phyloP scores from a whole-genome alignment of 2,329 filamentous ascomycete genomes.

The Talaromyces albobiverticillius region DNA sequence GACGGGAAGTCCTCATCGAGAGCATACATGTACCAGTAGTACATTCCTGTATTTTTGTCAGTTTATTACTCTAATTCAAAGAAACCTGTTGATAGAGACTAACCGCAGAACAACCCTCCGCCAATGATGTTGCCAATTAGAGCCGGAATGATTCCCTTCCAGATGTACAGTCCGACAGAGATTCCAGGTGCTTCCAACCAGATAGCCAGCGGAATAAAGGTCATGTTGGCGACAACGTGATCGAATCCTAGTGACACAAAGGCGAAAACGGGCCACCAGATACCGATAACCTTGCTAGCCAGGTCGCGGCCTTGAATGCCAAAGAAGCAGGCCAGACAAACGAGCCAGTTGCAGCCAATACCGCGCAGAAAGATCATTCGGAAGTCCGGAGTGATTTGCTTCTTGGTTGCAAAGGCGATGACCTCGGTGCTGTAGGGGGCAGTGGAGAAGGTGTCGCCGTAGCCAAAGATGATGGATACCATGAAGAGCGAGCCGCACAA shows the following conservation, averaged over 20 bases:
- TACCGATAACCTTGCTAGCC: slow-evolving; percentile 23
- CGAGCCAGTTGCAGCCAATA: slow-evolving; percentile 25
- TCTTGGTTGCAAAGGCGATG: slow-evolving; percentile 13
- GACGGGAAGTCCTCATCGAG: slow-evolving; percentile 9
- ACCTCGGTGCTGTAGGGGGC: slow-evolving; percentile 13
- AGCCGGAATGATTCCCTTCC: slow-evolving; percentile 42
- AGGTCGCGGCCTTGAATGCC: slow-evolving; percentile 18
- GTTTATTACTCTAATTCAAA: neutral
- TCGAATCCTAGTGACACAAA: slow-evolving; percentile 24
- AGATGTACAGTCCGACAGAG: slow-evolving; percentile 43
- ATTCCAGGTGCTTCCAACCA: slow-evolving; percentile 32
- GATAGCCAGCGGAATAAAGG: slow-evolving; percentile 25
- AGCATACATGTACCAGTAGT: slow-evolving; percentile 15
- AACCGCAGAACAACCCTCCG: slow-evolving; percentile 14
- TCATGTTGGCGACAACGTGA: slow-evolving; percentile 26
- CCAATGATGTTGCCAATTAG: slow-evolving; percentile 18
- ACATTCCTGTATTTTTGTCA: slow-evolving; percentile 1
- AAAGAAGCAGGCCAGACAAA: slow-evolving; percentile 23
- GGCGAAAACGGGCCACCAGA: slow-evolving; percentile 23
- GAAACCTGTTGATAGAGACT: neutral
- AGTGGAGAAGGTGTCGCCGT: slow-evolving; percentile 10
- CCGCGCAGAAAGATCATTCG: slow-evolving; percentile 24
- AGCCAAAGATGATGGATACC: slow-evolving; percentile 14
- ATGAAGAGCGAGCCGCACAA: slow-evolving; percentile 13
- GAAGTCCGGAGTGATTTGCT: slow-evolving; percentile 18